phyloP scores from a whole-genome alignment of 1,284 basidiomycete species.

The Leccinum subspadiceum region DNA sequence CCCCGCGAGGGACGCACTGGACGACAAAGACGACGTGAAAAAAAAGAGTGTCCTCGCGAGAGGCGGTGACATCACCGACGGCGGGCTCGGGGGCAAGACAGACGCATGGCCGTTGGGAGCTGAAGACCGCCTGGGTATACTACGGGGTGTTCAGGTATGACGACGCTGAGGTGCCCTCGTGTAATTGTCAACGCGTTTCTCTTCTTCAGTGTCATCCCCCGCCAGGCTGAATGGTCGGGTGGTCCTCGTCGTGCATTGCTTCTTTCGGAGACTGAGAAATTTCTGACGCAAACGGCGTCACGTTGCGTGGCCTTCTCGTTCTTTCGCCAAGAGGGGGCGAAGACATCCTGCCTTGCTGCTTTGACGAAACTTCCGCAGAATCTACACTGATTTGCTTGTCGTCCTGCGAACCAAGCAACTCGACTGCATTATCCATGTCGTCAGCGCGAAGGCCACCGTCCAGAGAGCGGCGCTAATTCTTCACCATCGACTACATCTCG shows the following conservation, averaged over 20 bases:
- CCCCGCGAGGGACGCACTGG: conserved; percentile 18
- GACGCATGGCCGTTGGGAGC: conserved; percentile 20
- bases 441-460: background rate
- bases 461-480: conserved; percentile 1
- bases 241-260: background rate
- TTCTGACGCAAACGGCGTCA: conserved; percentile 16
- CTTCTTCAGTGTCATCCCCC: background rate
- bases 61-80: conserved; percentile 31
- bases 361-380: background rate
- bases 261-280: background rate
- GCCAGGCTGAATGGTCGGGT: background rate
- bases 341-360: background rate
- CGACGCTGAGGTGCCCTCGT: conserved; percentile 18
- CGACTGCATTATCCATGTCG: background rate
- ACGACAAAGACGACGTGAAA: conserved; percentile 26
- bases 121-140: conserved; percentile 12
- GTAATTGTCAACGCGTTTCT: conserved; percentile 14
- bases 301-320: conserved; percentile 1
- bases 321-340: background rate
- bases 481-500: no score
- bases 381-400: background rate
- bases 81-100: conserved; percentile 29
- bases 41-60: conserved; percentile 31
- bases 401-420: background rate
- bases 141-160: conserved; percentile 8